Evolutionary conservation across 805 yeast species (phyloP), one percentile per base, ranked within the genome.

Genomic region (Ogataea nitratoaversa): DNA sequence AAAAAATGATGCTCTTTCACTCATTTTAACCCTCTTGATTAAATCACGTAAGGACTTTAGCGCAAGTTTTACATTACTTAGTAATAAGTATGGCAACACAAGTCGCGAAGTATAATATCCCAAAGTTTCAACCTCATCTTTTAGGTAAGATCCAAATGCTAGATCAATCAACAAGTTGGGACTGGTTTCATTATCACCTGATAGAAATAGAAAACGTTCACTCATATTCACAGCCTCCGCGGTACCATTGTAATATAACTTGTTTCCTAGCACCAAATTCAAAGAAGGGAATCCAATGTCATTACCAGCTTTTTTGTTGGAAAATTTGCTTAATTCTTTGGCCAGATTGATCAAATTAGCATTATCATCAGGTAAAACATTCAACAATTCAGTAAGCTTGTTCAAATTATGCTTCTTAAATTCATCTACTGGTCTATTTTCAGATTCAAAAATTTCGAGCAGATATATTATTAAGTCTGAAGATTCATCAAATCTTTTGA

Each of bases 401-500:
- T 68, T 46, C 13, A 61, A 33, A 36, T 57, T 58, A 8, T 40
- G 43, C 14, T 45, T 47, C 22, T 50, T 52, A 30, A 52, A 56
- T 19, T 53, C 55, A 2, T 48, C 43, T 14, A 44, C 49, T 8
- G 69, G 60, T 36, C 70, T 75, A 5, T 62, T 48, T 36, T 67
- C 70, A 8, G 73, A 68, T 37, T 68, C 75, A 50, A 81, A 82
- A 1, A 86, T 78, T 40, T 82, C 88, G n/a, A 89, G 53, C 57
- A 91, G 59, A 57, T 87, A 87, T 19, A 71, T 60, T 8, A 82
- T 72, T 49, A 91, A 67, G 57, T 93, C 98, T 13, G 85, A 73
- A 11, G 90, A 88, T 22, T 90, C 82, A 19, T 91, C 95, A 41
- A 75, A 82, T 62, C 87, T 89, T 35, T 76, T 70, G 41, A 83